A percentile compares a stretch with the other conserved stretches of the same genome.
Conservation (phyloP, 2,329 filamentous ascomycete genomes). For the Achaetomium macrosporum region DNA sequence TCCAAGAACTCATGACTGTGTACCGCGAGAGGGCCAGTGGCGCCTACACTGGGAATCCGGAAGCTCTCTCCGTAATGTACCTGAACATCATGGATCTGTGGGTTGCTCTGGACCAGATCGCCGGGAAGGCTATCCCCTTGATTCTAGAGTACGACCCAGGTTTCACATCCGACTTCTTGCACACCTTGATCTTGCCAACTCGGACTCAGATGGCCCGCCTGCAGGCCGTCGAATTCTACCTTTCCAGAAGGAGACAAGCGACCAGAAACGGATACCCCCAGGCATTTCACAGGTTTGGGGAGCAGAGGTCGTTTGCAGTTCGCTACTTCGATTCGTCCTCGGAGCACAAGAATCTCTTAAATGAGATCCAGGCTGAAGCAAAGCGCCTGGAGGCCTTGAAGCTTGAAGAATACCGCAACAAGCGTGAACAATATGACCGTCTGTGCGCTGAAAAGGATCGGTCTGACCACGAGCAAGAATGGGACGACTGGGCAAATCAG, state of each 20-base stretch:
- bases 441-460: not conserved
- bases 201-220: slow-evolving; percentile 13
- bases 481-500: not conserved
- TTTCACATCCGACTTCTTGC: slow-evolving; percentile 3
- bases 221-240: slow-evolving; percentile 9
- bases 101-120: slow-evolving; percentile 18
- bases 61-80: slow-evolving; percentile 18
- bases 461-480: not conserved
- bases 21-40: slow-evolving; percentile 9
- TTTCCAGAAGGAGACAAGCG: not conserved
- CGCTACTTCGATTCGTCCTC: slow-evolving; percentile 13
- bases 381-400: not conserved
- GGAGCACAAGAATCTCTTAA: slow-evolving; percentile 6
- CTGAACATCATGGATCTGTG: slow-evolving; percentile 20
- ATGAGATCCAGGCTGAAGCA: not conserved
- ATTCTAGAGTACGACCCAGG: slow-evolving; percentile 20
- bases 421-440: not conserved
- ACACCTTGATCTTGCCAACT: slow-evolving; percentile 12
- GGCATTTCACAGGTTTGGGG: slow-evolving; percentile 11
- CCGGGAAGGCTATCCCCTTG: slow-evolving; percentile 11
- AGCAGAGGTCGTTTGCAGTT: slow-evolving; percentile 14
- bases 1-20: not conserved
- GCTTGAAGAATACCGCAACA: slow-evolving; percentile 1
- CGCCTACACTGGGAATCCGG: slow-evolving; percentile 11
- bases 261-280: slow-evolving; percentile 2